phyloP scores from a whole-genome alignment of 2,329 filamentous ascomycete species.

The Trichoderma sp. region DNA sequence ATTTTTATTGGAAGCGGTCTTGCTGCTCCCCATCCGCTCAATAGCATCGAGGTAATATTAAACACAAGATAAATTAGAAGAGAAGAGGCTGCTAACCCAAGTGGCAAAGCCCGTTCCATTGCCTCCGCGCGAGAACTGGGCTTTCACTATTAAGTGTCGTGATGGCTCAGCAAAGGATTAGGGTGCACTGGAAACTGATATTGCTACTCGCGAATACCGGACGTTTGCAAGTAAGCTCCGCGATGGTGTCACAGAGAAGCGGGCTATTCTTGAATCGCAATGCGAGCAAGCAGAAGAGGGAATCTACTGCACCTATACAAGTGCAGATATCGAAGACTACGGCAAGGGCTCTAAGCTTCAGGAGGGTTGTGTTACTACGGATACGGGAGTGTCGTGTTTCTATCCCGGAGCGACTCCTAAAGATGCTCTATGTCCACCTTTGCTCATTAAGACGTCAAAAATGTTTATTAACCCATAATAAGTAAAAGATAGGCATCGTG shows the following conservation, averaged over 20 bases:
- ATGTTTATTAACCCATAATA: not conserved
- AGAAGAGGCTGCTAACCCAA: not conserved
- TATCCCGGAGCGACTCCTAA: not conserved
- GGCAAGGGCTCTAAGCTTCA: not conserved
- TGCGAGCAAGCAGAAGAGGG: not conserved
- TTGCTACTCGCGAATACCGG: not conserved
- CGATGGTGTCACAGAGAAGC: not conserved
- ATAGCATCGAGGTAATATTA: not conserved
- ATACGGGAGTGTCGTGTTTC: not conserved
- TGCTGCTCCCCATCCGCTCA: not conserved
- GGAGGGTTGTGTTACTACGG: not conserved
- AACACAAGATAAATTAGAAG: not conserved
- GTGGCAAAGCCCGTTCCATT: not conserved
- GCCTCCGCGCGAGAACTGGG: not conserved
- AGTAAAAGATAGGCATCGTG: not conserved
- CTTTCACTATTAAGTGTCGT: not conserved
- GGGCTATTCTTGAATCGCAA: not conserved
- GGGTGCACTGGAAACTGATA: not conserved
- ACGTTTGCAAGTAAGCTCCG: not conserved
- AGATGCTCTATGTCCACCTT: not conserved
- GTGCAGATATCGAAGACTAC: constrained; percentile 13
- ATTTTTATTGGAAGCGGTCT: not conserved
- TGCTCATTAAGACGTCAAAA: not conserved
- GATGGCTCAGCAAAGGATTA: not conserved
- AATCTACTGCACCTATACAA: constrained; percentile 21